These are phyloP conservation scores for Hypoxylon sp. DNA, from an alignment of 2,329 filamentous ascomycete genomes.

Conservation along the genomic window DNA sequence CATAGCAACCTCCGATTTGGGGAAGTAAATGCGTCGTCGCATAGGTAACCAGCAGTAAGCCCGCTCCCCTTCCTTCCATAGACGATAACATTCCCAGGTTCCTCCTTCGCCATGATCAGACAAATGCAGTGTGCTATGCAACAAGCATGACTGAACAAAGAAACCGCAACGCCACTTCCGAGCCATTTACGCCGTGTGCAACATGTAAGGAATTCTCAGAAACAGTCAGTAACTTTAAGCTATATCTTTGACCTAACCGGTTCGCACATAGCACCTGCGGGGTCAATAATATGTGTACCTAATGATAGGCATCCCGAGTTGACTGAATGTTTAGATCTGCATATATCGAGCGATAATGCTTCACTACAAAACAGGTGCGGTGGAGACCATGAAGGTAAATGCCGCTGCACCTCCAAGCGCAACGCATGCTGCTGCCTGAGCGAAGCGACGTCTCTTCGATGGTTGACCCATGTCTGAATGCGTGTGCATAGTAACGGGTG, in stretches of 20 bases:
- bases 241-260: neutral
- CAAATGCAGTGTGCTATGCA: conserved; percentile 32
- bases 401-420: conserved; percentile 50
- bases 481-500: conserved; percentile 6
- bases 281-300: neutral
- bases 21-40: conserved; percentile 10
- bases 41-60: neutral
- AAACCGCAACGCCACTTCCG: conserved; percentile 36
- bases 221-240: neutral
- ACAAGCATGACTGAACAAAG: conserved; percentile 30
- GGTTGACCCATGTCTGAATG: conserved; percentile 37
- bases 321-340: neutral
- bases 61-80: conserved; percentile 2
- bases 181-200: conserved; percentile 18
- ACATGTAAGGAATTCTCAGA: neutral
- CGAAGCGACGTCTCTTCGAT: conserved; percentile 50
- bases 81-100: conserved; percentile 7
- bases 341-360: neutral
- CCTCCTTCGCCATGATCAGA: conserved; percentile 9
- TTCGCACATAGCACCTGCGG: neutral
- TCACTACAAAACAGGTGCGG: conserved; percentile 43
- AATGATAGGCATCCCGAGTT: neutral
- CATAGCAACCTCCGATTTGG: conserved; percentile 4
- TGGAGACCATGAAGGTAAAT: conserved; percentile 49
- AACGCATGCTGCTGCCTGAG: conserved; percentile 50